Evolutionary conservation across 1,284 basidiomycete genomes (phyloP).

Genomic region (Heterobasidion occidentale): DNA sequence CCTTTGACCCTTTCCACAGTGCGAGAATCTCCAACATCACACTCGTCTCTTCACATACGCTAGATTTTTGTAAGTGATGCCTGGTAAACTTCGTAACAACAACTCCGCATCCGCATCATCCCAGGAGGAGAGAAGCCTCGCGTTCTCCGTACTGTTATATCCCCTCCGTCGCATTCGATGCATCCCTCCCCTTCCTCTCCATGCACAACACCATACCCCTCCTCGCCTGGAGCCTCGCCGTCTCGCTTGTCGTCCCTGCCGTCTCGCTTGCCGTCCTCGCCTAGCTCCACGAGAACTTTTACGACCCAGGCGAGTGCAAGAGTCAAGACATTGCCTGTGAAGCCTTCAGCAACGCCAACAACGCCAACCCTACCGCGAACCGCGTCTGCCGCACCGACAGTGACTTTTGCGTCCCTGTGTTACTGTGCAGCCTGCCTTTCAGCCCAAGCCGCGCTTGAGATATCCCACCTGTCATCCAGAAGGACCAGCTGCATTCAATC

Average conservation of each 20-base stretch:
- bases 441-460: neutral
- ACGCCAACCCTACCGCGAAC: slow-evolving; percentile 32
- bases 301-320: slow-evolving; percentile 38
- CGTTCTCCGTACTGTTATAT: too few relatives aligned
- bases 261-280: slow-evolving; percentile 18
- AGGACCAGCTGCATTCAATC: neutral
- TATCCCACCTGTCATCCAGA: neutral
- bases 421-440: neutral
- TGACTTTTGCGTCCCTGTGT: neutral
- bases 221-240: too few relatives aligned
- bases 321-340: slow-evolving; percentile 47
- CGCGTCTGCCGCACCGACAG: slow-evolving; percentile 36
- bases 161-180: too few relatives aligned
- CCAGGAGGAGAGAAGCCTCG: slow-evolving; percentile 9
- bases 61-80: slow-evolving; percentile 80
- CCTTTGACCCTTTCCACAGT: slow-evolving; percentile 47
- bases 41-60: slow-evolving; percentile 82
- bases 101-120: slow-evolving; percentile 53
- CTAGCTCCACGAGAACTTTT: slow-evolving; percentile 41
- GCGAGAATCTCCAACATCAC: slow-evolving; percentile 74
- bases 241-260: neutral
- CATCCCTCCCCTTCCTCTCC: too few relatives aligned
- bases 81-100: slow-evolving; percentile 65
- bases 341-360: slow-evolving; percentile 35
- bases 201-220: too few relatives aligned